A percentile compares a stretch with the other conserved stretches of the same genome.
phyloP scores from a whole-genome alignment of 306 rosid genomes.

The Datisca glomerata region DNA sequence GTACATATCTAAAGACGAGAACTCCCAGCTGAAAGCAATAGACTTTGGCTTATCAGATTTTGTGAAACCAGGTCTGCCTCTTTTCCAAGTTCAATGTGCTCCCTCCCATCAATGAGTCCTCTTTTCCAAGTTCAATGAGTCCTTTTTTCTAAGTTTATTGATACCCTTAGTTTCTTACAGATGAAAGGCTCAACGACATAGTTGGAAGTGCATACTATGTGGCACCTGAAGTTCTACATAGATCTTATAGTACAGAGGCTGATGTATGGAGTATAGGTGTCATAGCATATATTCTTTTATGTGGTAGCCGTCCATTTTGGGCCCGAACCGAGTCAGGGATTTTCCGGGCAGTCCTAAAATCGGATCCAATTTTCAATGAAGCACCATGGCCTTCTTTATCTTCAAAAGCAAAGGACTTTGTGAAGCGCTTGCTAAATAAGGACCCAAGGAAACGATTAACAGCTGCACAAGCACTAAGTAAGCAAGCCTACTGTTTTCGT shows the following conservation, averaged over 20 bases:
- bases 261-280: conserved; percentile 99
- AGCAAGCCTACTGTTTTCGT: conserved; percentile 20
- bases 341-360: conserved; percentile 87
- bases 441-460: conserved; percentile 93
- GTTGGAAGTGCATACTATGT: conserved; percentile 99
- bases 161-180: conserved; percentile 40
- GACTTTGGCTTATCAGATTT: conserved; percentile 97
- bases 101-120: not conserved
- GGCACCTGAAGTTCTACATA: conserved; percentile 97
- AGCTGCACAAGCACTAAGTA: conserved; percentile 92
- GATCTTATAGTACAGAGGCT: conserved; percentile 89
- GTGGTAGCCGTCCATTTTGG: conserved; percentile 99
- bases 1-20: conserved; percentile 76
- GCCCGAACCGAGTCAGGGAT: conserved; percentile 96
- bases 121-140: not conserved
- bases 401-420: conserved; percentile 84
- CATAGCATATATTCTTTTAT: conserved; percentile 90
- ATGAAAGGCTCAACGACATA: conserved; percentile 94
- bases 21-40: conserved; percentile 78
- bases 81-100: not conserved
- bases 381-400: conserved; percentile 92
- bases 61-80: conserved; percentile 77
- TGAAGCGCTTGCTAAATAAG: conserved; percentile 77
- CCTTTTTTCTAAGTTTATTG: too few species aligned
- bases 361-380: conserved; percentile 92